Evolutionary conservation across 352 stramenopile species (phyloP).

Genomic region (Saprolegnia diclina): DNA sequence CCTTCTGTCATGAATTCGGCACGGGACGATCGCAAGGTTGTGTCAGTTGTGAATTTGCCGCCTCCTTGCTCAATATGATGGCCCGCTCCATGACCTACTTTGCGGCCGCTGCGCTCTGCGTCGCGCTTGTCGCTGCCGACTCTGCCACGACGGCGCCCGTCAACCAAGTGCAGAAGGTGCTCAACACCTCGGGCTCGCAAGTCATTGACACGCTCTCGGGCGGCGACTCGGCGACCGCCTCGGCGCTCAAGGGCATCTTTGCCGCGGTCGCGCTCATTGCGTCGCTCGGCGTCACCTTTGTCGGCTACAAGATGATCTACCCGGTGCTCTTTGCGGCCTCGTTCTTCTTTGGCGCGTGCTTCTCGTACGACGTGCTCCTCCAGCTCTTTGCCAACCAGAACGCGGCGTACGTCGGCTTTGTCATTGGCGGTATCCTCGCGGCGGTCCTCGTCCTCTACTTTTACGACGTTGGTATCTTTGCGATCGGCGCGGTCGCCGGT

Average conservation of each 20-base stretch:
- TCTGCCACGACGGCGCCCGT: constrained; percentile 1
- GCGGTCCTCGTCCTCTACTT: constrained; percentile 37
- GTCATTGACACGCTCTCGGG: constrained; percentile 25
- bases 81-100: neutral
- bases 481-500: constrained; percentile 39
- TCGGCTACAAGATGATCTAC: constrained; percentile 27
- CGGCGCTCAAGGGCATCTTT: constrained; percentile 22
- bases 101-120: neutral
- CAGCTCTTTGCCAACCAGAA: constrained; percentile 49
- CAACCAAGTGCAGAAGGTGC: constrained; percentile 17
- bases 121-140: constrained; percentile 21
- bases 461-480: constrained; percentile 46
- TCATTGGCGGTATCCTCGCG: constrained; percentile 36
- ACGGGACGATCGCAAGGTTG: neutral
- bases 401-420: constrained; percentile 54
- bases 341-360: constrained; percentile 26
- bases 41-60: constrained; percentile 27
- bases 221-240: constrained; percentile 19
- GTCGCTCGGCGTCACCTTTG: constrained; percentile 25
- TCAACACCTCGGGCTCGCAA: constrained; percentile 22
- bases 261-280: constrained; percentile 16
- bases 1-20: neutral
- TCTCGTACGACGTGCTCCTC: constrained; percentile 32
- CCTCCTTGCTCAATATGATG: neutral
- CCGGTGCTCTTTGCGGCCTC: constrained; percentile 22